Base-by-base conservation (phyloP, 352 stramenopile genomes). In the Phytopythium aichiense region DNA sequence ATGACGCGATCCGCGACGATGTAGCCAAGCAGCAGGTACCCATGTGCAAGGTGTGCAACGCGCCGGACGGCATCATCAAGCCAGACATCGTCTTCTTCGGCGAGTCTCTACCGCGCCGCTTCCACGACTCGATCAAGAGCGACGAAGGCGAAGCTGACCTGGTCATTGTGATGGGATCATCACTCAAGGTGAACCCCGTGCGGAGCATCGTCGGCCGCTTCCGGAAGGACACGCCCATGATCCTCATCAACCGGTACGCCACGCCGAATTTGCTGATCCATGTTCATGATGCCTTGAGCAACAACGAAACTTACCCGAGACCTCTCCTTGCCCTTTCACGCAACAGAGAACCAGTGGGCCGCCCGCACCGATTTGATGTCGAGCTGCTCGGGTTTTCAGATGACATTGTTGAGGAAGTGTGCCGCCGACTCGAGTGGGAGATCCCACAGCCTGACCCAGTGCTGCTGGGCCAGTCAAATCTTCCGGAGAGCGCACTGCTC, bases 51-150 rank as follows among this genome's bases (percentile, higher is more conserved):
- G 64, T 65, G 48, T 94, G 85, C 51, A 77, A 79, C 7, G 70
- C 69, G 1, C 65, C 79, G 12, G 87, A 94, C 50, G 97, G 97
- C 35, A 91, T 99, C 20, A 70, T 99, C 38, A 99, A 99, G 77
- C 97, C 97, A 0, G 92, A 98, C 61, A 98, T 99, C 69, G 96
- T 97, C 1, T 99, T 99, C 67, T 99, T 99, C 71, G 97, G 97
- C 31, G 96, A 99, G 79, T 93, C 87, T 0, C 69, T 99, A 38
- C 81, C 88, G 18, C 71, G 88, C 52, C 86, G 77, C 60, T 98
- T 99, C 65, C 83, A 91, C 60, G 81, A 94, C 62, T 83, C 84
- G 37, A 90, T 92, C 43, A 89, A 88, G 69, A 77, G 71, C 43
- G 83, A 91, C 61, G 86, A 91, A 70, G 73, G 78, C 50, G 83